Evolutionary conservation across 2,329 filamentous ascomycete genomes (phyloP).

Genomic region (Fusarium graminum): DNA sequence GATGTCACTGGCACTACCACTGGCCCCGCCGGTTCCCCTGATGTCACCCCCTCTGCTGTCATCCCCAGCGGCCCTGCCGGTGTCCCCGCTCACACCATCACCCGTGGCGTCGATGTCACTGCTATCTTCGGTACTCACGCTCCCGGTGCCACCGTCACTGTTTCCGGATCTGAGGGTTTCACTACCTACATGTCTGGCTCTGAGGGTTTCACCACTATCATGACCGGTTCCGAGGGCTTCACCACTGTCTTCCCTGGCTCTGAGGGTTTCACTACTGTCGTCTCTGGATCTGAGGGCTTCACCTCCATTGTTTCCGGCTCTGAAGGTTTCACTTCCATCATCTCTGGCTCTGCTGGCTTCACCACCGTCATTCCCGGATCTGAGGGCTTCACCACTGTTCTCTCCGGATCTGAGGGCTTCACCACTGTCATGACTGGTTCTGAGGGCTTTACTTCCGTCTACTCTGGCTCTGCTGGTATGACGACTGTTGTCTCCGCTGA

Average conservation of each 20-base stretch:
- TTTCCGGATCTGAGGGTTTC: constrained; percentile 15
- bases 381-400: constrained; percentile 20
- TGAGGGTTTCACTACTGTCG: constrained; percentile 22
- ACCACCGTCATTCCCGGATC: constrained; percentile 21
- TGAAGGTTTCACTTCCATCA: constrained; percentile 19
- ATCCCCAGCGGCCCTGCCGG: constrained; percentile 19
- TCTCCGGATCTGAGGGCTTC: constrained; percentile 9
- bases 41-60: constrained; percentile 2
- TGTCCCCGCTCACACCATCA: constrained; percentile 19
- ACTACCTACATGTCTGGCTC: constrained; percentile 13
- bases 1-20: constrained; percentile 12
- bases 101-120: constrained; percentile 21
- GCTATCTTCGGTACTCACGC: constrained; percentile 31
- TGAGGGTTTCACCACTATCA: constrained; percentile 9
- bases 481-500: not conserved
- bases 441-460: not conserved
- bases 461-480: not conserved
- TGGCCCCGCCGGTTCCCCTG: not conserved
- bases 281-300: constrained; percentile 15
- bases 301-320: constrained; percentile 12
- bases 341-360: constrained; percentile 20
- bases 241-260: constrained; percentile 16
- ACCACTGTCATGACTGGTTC: constrained; percentile 9
- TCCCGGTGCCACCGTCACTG: constrained; percentile 8
- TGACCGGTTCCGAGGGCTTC: constrained; percentile 18